These are phyloP conservation scores for Cryptosporidium felis DNA, from an alignment of 169 alveolate species.

Conservation along the genomic window DNA sequence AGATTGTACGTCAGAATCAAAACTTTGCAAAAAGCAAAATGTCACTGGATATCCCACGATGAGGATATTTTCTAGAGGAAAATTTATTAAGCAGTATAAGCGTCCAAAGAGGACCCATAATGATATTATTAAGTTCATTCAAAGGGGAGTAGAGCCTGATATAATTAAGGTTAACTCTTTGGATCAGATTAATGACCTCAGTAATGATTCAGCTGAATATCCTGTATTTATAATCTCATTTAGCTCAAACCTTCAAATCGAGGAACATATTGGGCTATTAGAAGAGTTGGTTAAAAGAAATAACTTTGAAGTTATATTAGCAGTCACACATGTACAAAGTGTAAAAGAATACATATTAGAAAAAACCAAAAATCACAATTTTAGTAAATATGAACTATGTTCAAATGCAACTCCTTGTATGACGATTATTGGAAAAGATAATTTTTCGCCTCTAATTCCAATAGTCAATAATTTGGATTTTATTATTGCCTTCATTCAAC, in stretches of 20 bases:
- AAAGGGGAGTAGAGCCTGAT: constrained; percentile 38
- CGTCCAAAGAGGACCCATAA: constrained; percentile 32
- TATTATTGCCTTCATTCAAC: constrained; percentile 14
- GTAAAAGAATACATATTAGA: not conserved
- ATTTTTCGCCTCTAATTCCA: constrained; percentile 1
- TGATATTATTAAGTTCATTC: constrained; percentile 36
- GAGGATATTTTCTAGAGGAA: constrained; percentile 19
- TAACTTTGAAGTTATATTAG: constrained; percentile 3
- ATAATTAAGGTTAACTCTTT: not conserved
- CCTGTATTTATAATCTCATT: constrained; percentile 13
- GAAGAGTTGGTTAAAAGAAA: not conserved
- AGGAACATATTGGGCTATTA: not conserved
- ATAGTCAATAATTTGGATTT: constrained; percentile 5
- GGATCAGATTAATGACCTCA: not conserved
- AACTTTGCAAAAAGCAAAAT: constrained; percentile 75
- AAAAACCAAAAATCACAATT: constrained; percentile 1
- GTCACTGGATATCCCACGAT: constrained; percentile 56
- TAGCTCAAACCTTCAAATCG: not conserved
- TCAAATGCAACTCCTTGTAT: constrained; percentile 17
- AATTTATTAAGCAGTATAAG: constrained; percentile 26
- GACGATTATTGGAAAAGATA: constrained; percentile 22
- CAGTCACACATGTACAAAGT: not conserved
- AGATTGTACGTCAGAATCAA: constrained; percentile 80
- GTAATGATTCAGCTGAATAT: not conserved
- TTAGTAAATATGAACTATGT: not conserved